Evolutionary conservation across 1,284 basidiomycete species (phyloP).

Genomic region (Trichosporon sp.): DNA sequence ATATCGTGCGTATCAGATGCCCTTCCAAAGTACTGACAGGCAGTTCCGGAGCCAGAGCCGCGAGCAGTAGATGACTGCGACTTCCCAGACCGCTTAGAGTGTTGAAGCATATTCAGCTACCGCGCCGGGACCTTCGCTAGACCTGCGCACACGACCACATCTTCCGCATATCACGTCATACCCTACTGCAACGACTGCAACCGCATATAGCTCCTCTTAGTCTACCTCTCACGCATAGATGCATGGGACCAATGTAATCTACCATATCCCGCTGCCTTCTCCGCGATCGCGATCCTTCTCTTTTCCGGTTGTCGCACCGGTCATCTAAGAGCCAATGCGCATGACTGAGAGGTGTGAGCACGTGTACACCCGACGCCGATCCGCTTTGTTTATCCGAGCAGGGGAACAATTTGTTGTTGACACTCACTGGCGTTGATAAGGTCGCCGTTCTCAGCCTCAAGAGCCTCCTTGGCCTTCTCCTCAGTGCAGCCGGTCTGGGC

Average conservation of each 20-base stretch:
- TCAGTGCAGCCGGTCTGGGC: conserved; percentile 71
- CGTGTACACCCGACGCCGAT: background rate
- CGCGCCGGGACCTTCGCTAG: background rate
- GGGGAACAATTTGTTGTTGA: no score
- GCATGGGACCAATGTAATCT: conserved; percentile 21
- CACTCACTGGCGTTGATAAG: conserved; percentile 88
- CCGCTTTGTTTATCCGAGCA: background rate
- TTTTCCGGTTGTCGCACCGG: background rate
- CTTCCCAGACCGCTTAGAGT: background rate
- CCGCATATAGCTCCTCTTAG: background rate
- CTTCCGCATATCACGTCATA: background rate
- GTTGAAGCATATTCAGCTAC: background rate
- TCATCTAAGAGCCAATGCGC: conserved; percentile 26
- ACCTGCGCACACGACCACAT: background rate
- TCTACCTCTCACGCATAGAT: conserved; percentile 18
- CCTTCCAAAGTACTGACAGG: conserved; percentile 3
- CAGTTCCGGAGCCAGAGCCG: conserved; percentile 46
- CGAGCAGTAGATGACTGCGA: conserved; percentile 9
- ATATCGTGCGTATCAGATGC: conserved; percentile 60
- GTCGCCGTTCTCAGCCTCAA: conserved; percentile 85
- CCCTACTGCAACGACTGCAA: background rate
- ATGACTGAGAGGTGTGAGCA: conserved; percentile 20
- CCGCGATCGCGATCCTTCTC: conserved; percentile 5
- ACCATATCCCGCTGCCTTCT: conserved; percentile 10
- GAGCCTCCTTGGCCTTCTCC: conserved; percentile 79